phyloP scores from a whole-genome alignment of 2,329 filamentous ascomycete genomes.

The Fusarium succisae region DNA sequence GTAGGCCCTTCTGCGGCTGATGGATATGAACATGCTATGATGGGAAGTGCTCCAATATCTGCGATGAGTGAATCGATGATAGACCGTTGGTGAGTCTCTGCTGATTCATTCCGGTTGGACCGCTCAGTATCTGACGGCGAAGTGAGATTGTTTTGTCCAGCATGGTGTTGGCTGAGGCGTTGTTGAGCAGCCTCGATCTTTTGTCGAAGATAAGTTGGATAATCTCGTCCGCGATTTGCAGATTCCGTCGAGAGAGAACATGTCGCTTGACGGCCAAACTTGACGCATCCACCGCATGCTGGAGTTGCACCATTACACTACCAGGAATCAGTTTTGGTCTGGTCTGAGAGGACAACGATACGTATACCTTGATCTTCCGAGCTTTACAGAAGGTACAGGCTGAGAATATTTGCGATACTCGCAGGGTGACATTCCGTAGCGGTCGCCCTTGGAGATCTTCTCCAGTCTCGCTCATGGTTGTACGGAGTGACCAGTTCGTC shows the following conservation, averaged over 20 bases:
- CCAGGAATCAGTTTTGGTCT: rapidly evolving
- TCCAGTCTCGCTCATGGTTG: neutral
- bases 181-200: neutral
- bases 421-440: neutral
- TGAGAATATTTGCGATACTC: slow-evolving; percentile 1
- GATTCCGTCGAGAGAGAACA: neutral
- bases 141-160: rapidly evolving
- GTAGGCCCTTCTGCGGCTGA: neutral
- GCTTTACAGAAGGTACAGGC: slow-evolving; percentile 10
- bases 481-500: too few relatives aligned
- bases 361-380: slow-evolving; percentile 4
- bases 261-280: neutral
- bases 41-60: slow-evolving; percentile 1
- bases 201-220: neutral
- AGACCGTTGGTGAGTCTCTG: neutral
- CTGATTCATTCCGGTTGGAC: neutral
- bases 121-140: neutral
- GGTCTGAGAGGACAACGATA: rapidly evolving
- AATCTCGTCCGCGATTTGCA: neutral
- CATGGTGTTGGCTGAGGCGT: neutral
- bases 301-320: slow-evolving; percentile 2
- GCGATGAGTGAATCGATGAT: slow-evolving; percentile 12
- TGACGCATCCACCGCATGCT: slow-evolving; percentile 1
- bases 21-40: neutral
- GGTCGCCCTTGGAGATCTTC: neutral